Evolutionary conservation across 805 yeast species (phyloP).

Genomic region (Saccharomycopsis sp.): DNA sequence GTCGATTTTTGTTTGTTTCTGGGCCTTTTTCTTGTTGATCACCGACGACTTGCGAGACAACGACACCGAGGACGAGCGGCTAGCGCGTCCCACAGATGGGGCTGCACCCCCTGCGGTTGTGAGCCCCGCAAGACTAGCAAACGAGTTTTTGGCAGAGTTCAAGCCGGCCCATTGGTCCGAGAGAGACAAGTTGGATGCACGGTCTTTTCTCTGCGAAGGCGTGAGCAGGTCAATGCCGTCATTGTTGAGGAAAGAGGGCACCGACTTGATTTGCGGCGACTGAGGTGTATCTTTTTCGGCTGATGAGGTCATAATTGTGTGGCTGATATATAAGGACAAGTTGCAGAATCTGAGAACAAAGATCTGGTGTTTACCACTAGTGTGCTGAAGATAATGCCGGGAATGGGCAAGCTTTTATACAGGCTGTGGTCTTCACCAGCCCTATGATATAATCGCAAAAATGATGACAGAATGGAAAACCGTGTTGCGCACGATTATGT

Average conservation of each 20-base stretch:
- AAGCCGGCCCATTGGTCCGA: slow-evolving; percentile 62
- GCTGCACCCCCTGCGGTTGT: neutral
- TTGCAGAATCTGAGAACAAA: too few species aligned
- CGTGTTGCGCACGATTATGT: neutral
- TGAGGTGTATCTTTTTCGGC: neutral
- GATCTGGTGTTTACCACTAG: neutral
- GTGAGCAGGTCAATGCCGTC: slow-evolving; percentile 65
- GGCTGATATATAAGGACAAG: too few species aligned
- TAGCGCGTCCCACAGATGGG: neutral
- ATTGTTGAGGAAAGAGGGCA: slow-evolving; percentile 52
- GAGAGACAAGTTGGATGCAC: slow-evolving; percentile 60
- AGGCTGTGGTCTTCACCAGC: neutral
- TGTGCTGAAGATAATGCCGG: neutral
- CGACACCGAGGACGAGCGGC: slow-evolving; percentile 15
- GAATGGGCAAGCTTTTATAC: neutral
- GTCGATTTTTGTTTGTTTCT: slow-evolving; percentile 49
- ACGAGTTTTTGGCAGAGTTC: slow-evolving; percentile 24
- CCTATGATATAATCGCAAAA: neutral
- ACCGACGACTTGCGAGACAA: slow-evolving; percentile 40
- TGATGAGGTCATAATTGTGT: neutral
- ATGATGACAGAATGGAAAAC: neutral
- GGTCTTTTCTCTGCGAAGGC: slow-evolving; percentile 54
- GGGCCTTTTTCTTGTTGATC: slow-evolving; percentile 31
- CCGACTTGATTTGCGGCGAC: slow-evolving; percentile 18
- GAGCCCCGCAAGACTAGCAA: slow-evolving; percentile 11